Conservation (phyloP, 2,329 filamentous ascomycete species). For the Seiridium unicorne region DNA sequence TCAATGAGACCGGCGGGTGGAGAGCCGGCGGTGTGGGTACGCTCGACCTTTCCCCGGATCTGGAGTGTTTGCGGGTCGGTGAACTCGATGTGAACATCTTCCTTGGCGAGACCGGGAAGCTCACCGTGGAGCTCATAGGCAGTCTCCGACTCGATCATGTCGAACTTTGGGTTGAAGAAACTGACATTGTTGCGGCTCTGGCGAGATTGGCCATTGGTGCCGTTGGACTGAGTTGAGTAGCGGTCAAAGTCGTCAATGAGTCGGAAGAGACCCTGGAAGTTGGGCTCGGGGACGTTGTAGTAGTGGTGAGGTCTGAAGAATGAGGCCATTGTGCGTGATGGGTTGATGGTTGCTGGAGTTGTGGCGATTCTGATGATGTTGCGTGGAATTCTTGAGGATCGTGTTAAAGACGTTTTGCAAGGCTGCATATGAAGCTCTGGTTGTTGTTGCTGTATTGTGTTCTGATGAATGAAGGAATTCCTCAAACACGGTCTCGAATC, state of each 20-base stretch:
- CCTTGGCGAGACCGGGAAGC: slow-evolving; percentile 72
- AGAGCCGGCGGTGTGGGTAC: slow-evolving; percentile 55
- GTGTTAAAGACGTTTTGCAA: neutral
- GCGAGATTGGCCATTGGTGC: neutral
- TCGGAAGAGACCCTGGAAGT: slow-evolving; percentile 61
- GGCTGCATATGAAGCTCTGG: slow-evolving; percentile 4
- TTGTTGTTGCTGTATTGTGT: slow-evolving; percentile 17
- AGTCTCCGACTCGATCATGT: slow-evolving; percentile 68
- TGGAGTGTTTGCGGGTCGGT: slow-evolving; percentile 71
- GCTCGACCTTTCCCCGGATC: slow-evolving; percentile 68
- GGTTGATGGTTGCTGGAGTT: neutral
- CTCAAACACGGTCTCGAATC: slow-evolving; percentile 11
- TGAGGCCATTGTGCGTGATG: slow-evolving; percentile 47
- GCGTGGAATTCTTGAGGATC: neutral
- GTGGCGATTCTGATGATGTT: slow-evolving; percentile 1
- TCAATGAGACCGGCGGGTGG: slow-evolving; percentile 50
- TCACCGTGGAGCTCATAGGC: slow-evolving; percentile 78
- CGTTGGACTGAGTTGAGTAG: slow-evolving; percentile 39
- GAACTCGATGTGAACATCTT: slow-evolving; percentile 76
- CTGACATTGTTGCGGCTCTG: slow-evolving; percentile 30
- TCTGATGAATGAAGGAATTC: slow-evolving; percentile 21
- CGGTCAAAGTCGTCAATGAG: slow-evolving; percentile 63
- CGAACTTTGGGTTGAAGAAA: slow-evolving; percentile 74
- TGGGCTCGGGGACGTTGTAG: slow-evolving; percentile 44
- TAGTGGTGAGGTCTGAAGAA: slow-evolving; percentile 54